Evolutionary conservation across 1,284 basidiomycete species (phyloP), one percentile per base, ranked within the genome.

Genomic region (Cerrena zonata): DNA sequence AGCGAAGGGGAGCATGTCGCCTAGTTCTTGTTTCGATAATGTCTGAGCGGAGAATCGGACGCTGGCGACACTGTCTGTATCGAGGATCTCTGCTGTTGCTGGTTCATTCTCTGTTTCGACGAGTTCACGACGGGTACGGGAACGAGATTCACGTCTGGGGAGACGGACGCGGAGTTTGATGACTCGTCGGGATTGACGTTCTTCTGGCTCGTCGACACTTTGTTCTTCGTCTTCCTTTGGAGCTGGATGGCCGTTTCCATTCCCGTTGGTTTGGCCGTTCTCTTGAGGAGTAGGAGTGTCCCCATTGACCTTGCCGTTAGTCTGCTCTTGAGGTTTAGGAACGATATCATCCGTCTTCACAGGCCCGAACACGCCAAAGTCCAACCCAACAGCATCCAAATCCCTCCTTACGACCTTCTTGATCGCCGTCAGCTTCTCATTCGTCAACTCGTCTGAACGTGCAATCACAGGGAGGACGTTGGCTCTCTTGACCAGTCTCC

Each of bases 391-490:
- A 48, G 78, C 74, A 45, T 70, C 68, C 42, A 92, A 69, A 52
- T 83, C 85, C 44, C 69, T 74, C 44, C 79, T 77, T 27, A 91
- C 76, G 36, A 83, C 84, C 50, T 74, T 68, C 69, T 89, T 89
- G 51, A 89, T 74, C 39, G 77, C 75, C 26, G 68, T 65, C 40
- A 91, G 72, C 55, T 77, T 82, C 53, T 79, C 79, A 61, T 90
- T 84, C 36, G 89, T 91, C 52, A 91, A 72, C 22, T 84, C 85
- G 65, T 91, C 89, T 4, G 87, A 74, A 51, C 74, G 85, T 11
- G 83, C 84, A 55, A 91, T 77, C 46, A 91, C 77, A 39, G 89
- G 89, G 27, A 91, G 74, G 12, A 91, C 77, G 59, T 91, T 91
- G 47, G 78, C 77, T 51, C 86, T 80, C 22, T 75, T 71, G 18